Percentiles rank a stretch among this genome's conserved stretches.
phyloP scores from a whole-genome alignment of 768 basidiomycete genomes.

The Amylocystis lapponica region DNA sequence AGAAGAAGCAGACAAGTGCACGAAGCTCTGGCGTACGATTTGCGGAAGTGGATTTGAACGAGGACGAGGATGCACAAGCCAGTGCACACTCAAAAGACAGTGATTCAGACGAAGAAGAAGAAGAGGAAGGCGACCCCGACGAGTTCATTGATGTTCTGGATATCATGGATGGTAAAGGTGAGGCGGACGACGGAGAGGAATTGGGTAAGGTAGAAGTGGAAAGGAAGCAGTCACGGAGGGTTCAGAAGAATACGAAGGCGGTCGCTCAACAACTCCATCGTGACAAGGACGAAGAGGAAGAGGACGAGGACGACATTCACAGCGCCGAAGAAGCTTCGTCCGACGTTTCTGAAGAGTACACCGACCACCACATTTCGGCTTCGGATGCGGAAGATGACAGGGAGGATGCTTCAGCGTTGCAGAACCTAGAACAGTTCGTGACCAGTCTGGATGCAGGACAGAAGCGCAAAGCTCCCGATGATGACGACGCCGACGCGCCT shows the following conservation, averaged over 20 bases:
- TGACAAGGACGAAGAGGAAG: constrained; percentile 28
- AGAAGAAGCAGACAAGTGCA: constrained; percentile 15
- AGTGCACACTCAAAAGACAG: constrained; percentile 27
- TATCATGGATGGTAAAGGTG: constrained; percentile 57
- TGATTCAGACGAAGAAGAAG: constrained; percentile 28
- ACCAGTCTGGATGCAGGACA: constrained; percentile 56
- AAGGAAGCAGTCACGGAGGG: constrained; percentile 4
- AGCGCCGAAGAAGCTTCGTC: constrained; percentile 23
- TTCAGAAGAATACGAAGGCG: constrained; percentile 20
- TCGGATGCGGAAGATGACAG: constrained; percentile 39
- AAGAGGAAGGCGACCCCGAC: constrained; percentile 36
- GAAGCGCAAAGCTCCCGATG: constrained; percentile 66
- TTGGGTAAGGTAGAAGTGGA: constrained; percentile 33
- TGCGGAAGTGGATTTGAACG: constrained; percentile 62
- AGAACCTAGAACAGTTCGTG: constrained; percentile 68
- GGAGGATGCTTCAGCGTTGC: constrained; percentile 53
- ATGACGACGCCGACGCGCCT: constrained; percentile 24
- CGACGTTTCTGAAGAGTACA: constrained; percentile 29
- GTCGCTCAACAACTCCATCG: background rate
- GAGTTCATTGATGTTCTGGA: constrained; percentile 63
- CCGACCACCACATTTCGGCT: constrained; percentile 26
- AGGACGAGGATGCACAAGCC: constrained; percentile 41
- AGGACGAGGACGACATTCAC: constrained; percentile 32
- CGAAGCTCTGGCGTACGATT: constrained; percentile 33
- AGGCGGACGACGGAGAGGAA: constrained; percentile 33